Base-by-base conservation (phyloP, 163 green algal species). In the Prototheca stagnorum region DNA sequence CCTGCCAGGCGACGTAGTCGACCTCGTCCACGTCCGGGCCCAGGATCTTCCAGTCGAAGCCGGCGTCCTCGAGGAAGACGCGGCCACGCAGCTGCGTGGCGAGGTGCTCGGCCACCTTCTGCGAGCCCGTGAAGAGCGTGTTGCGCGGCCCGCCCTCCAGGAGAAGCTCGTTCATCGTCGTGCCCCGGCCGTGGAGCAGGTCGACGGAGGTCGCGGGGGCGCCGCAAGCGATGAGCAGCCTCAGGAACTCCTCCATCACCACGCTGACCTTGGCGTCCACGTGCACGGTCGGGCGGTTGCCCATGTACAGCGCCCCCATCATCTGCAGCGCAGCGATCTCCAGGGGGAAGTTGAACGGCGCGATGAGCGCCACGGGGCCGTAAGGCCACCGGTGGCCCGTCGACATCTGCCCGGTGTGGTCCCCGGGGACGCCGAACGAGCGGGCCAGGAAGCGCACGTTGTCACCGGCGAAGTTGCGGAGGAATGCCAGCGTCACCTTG, bases 1-100 rank as follows among this genome's bases (percentile, higher is more conserved):
- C 90, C 67, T 85, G 60, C 79, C 79, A 94, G 1, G 84, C 79
- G 35, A 92, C 77, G 41, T 92, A 88, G 37, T 88, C 79, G 12
- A 83, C 31, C 19, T 85, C 43, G 2, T 34, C 19, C 33, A 94
- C 88, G 62, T 98, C 88, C 2, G 88, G 88, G 5, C 88, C 89
- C 40, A 98, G 66, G 17, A 98, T 76, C 72, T 98, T 98, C 89
- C 89, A 98, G 74, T 98, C 89, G 54, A 95, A 98, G 1, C 89
- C 89, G 1, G 89, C 89, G 54, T 98, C 89, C 69, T 98, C 89
- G 44, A 97, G 57, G 44, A 79, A 88, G 22, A 87, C 73, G 62
- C 77, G 82, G 48, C 84, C 84, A 6, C 62, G 41, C 20, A 86
- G 66, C 27, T 86, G 61, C 2, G 35, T 31, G 1, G 74, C 61